Conservation (phyloP, 495 filamentous ascomycete species). For the Schizothecium vesticola region DNA sequence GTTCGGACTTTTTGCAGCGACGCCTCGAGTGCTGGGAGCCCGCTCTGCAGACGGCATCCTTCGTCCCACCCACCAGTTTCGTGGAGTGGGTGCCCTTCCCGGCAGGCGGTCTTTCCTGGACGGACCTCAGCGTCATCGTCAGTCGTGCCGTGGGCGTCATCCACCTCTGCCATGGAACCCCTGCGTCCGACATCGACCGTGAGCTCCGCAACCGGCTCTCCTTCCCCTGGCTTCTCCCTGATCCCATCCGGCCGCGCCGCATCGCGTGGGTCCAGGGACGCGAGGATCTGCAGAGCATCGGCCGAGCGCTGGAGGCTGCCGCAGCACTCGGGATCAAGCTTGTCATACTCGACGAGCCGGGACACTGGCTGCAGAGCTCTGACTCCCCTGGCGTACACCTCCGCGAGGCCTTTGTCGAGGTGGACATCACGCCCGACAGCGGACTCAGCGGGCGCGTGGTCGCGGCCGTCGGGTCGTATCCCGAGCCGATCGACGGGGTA, state of each 20-base stretch:
- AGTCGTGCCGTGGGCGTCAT: not conserved
- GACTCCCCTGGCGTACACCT: constrained; percentile 13
- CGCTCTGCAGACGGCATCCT: constrained; percentile 10
- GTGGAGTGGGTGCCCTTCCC: constrained; percentile 1
- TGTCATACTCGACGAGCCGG: constrained; percentile 29
- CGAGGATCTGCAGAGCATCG: constrained; percentile 12
- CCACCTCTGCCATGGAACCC: not conserved
- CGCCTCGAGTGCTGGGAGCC: constrained; percentile 10
- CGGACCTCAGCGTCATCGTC: not conserved
- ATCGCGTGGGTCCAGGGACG: constrained; percentile 23
- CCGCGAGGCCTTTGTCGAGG: constrained; percentile 25
- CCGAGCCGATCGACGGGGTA: constrained; percentile 20
- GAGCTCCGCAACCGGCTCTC: constrained; percentile 22
- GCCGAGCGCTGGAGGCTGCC: constrained; percentile 19
- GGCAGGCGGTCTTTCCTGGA: too few species aligned
- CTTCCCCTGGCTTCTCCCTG: constrained; percentile 18
- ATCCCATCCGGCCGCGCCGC: not conserved
- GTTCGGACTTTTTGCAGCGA: constrained; percentile 14
- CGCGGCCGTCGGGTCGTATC: constrained; percentile 14
- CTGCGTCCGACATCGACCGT: not conserved
- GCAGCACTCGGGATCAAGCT: constrained; percentile 30
- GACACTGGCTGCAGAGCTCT: constrained; percentile 32
- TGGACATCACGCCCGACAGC: constrained; percentile 15
- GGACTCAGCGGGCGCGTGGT: constrained; percentile 18
- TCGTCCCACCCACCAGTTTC: constrained; percentile 7